Evolutionary conservation across 2,329 filamentous ascomycete genomes (phyloP).

Genomic region (Clathrospora elynae): DNA sequence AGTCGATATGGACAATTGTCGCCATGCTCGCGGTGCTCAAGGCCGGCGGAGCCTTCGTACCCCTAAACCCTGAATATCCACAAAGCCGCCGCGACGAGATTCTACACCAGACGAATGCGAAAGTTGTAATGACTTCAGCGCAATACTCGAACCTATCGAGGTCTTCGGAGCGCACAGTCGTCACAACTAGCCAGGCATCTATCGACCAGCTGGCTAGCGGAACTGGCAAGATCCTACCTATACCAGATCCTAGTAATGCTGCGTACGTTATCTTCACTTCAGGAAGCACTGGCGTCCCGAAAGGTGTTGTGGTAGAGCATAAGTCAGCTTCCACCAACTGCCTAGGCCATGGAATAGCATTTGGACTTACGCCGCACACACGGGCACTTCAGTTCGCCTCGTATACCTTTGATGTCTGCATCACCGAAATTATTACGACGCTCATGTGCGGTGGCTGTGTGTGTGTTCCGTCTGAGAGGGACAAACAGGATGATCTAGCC

Average conservation of each 20-base stretch:
- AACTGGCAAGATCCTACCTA: not conserved
- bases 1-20: slow-evolving; percentile 30
- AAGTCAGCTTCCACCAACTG: slow-evolving; percentile 49
- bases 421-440: slow-evolving; percentile 57
- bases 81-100: slow-evolving; percentile 36
- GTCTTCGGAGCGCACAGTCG: not conserved
- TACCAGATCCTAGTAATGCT: not conserved
- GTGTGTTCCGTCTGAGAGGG: slow-evolving; percentile 59
- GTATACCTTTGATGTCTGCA: slow-evolving; percentile 59
- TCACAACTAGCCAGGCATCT: not conserved
- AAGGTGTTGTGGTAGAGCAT: slow-evolving; percentile 66
- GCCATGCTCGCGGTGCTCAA: slow-evolving; percentile 51
- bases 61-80: slow-evolving; percentile 37
- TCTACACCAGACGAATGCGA: slow-evolving; percentile 16
- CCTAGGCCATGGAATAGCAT: not conserved
- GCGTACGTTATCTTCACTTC: slow-evolving; percentile 62
- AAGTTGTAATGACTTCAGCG: not conserved
- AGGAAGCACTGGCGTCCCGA: slow-evolving; percentile 51
- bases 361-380: not conserved
- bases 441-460: slow-evolving; percentile 54
- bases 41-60: slow-evolving; percentile 50
- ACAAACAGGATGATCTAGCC: slow-evolving; percentile 56
- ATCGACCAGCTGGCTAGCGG: not conserved
- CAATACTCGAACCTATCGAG: not conserved
- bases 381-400: slow-evolving; percentile 28